Evolutionary conservation across 2,329 filamentous ascomycete genomes (phyloP), one percentile per base, ranked within the genome.

Genomic region (Phialophora verrucosa): DNA sequence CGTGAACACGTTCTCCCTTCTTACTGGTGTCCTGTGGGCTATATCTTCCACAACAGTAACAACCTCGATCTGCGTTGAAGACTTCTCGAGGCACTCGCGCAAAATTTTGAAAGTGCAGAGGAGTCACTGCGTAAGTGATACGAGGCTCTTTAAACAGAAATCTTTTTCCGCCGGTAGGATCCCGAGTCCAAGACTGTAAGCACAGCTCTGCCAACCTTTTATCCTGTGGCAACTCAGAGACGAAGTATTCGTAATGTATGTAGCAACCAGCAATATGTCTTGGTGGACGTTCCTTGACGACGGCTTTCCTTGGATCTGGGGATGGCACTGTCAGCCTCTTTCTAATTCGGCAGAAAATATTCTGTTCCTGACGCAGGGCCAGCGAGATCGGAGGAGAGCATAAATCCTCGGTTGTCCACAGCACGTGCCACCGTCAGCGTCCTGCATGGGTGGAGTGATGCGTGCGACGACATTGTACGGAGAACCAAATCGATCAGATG

Each of bases 161-260:
- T 27, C 49, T 27, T 51, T 51, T 27, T 51, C 49, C 49, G 25
- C 20, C 20, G 20, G 20, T 51, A 11, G 49, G 25, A 23, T 29
- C 27, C 20, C 49, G 20, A 51, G 27, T 44, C 29, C 63, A 54
- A n/a, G 49, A 25, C 47, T 31, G 49, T 53, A 47, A 49, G 47
- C 57, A 59, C 42, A 35, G 23, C 42, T 50, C 57, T 27, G 42
- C n/a, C 25, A 11, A 20, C 27, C 25, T 50, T 49, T 29, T 8
- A 6, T 23, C 12, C 20, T 51, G 44, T 59, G 44, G 44, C 56
- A 50, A 49, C 12, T 49, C 38, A 32, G 47, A 29, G 12, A 27
- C 38, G 56, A 31, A 27, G 10, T 12, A 3, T 23, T 29, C 20
- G 20, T 25, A 8, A 27, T 25, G 1, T n/a, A 51, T 8, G 14